These are phyloP conservation scores for Sporothrix pallida DNA, from an alignment of 2,329 filamentous ascomycete genomes.

Conservation along the genomic window DNA sequence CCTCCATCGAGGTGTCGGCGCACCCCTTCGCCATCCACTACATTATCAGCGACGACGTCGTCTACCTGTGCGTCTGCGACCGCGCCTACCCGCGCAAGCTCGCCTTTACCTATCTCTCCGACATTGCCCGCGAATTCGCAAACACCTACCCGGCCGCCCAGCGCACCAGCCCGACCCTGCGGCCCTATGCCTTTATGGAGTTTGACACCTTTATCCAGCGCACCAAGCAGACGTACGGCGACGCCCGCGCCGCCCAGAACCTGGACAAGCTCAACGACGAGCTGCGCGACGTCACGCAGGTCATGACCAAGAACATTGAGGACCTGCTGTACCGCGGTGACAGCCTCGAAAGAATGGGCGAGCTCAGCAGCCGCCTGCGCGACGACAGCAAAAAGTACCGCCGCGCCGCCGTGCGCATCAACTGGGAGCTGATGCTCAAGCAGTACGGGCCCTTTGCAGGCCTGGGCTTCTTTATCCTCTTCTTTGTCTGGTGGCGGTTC, in stretches of 20 bases:
- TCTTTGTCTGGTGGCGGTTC: constrained; percentile 93
- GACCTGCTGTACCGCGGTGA: constrained; percentile 94
- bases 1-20: constrained; percentile 81
- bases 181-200: constrained; percentile 95
- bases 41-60: constrained; percentile 80
- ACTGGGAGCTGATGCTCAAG: constrained; percentile 95
- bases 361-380: constrained; percentile 82
- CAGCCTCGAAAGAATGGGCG: constrained; percentile 94
- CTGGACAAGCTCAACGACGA: constrained; percentile 96
- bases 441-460: constrained; percentile 93
- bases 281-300: constrained; percentile 94
- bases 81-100: constrained; percentile 95
- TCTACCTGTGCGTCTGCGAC: constrained; percentile 94
- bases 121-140: constrained; percentile 88
- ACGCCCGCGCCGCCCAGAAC: constrained; percentile 88
- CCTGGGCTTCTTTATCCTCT: constrained; percentile 78
- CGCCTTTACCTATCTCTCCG: constrained; percentile 95
- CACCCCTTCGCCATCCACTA: constrained; percentile 80
- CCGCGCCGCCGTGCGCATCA: constrained; percentile 90
- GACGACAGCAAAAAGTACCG: constrained; percentile 96
- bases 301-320: constrained; percentile 99
- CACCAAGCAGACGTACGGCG: constrained; percentile 92
- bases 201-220: constrained; percentile 97
- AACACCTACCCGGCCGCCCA: constrained; percentile 78
- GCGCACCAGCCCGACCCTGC: constrained; percentile 74